phyloP scores from a whole-genome alignment of 2,329 filamentous ascomycete genomes.

The Clonostachys byssicola region DNA sequence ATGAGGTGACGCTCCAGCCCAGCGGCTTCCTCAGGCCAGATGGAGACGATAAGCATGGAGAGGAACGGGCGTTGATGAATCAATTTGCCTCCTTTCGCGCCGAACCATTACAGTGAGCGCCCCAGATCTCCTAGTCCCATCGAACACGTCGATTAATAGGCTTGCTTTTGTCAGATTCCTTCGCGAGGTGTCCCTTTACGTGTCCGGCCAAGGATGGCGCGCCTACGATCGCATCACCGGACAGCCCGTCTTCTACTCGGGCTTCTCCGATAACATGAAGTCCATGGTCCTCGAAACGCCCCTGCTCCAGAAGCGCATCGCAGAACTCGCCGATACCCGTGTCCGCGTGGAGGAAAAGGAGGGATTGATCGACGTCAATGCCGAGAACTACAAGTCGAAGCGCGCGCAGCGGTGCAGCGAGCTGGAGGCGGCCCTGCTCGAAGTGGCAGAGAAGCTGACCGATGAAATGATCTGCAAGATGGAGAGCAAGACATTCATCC shows the following conservation, averaged over 20 bases:
- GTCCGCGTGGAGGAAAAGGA: constrained; percentile 74
- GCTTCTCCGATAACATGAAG: constrained; percentile 91
- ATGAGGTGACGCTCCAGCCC: constrained; percentile 71
- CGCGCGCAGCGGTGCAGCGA: constrained; percentile 52
- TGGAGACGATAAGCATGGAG: constrained; percentile 32
- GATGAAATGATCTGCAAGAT: constrained; percentile 99
- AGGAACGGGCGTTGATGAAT: constrained; percentile 69
- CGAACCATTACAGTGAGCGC: constrained; percentile 53
- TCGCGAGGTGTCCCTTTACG: constrained; percentile 87
- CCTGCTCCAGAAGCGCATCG: constrained; percentile 70
- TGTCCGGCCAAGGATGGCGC: constrained; percentile 92
- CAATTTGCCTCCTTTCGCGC: constrained; percentile 84
- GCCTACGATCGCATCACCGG: constrained; percentile 89
- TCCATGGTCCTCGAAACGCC: constrained; percentile 69
- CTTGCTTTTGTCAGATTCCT: constrained; percentile 60
- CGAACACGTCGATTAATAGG: constrained; percentile 5
- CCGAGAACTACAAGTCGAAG: constrained; percentile 46
- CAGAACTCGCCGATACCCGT: constrained; percentile 70
- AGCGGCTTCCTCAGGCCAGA: constrained; percentile 59
- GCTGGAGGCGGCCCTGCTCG: constrained; percentile 68
- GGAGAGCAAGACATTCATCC: constrained; percentile 89
- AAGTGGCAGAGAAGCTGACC: constrained; percentile 82
- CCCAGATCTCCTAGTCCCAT: background rate
- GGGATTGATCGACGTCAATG: constrained; percentile 57
- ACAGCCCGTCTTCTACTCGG: constrained; percentile 87